Conservation (phyloP, 768 basidiomycete species). For the Podaxis sp. region DNA sequence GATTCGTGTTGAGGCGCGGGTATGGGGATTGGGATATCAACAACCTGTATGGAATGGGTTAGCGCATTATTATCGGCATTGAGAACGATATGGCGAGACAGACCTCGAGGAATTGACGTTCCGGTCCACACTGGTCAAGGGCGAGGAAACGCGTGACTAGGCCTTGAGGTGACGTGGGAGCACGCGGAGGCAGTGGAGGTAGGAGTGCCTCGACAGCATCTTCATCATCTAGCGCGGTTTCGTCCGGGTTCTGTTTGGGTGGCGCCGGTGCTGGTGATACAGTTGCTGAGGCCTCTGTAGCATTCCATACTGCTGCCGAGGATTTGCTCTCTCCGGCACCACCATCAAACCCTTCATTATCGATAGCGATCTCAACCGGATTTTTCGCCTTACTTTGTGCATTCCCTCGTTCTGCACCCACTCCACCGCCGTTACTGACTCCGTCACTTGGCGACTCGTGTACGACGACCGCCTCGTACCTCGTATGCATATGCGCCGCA, state of each 20-base stretch:
- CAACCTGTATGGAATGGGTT: constrained; percentile 45
- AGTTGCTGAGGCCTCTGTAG: neutral
- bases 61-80: neutral
- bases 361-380: constrained; percentile 52
- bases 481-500: constrained; percentile 85
- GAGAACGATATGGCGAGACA: constrained; percentile 2
- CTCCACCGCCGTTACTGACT: neutral
- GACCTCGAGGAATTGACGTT: constrained; percentile 81
- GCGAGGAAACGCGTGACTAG: constrained; percentile 78
- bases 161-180: constrained; percentile 16
- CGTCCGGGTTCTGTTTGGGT: constrained; percentile 43
- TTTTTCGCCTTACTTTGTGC: constrained; percentile 26
- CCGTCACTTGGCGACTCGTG: constrained; percentile 30
- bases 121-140: constrained; percentile 83
- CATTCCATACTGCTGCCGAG: neutral
- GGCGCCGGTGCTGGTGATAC: neutral
- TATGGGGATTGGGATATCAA: constrained; percentile 50
- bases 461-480: constrained; percentile 71
- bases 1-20: neutral
- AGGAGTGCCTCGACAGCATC: constrained; percentile 37
- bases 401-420: neutral
- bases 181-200: constrained; percentile 22
- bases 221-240: constrained; percentile 49
- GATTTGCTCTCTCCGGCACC: constrained; percentile 1
- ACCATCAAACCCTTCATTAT: constrained; percentile 36